These are phyloP conservation scores for Geotrichum europaeum DNA, from an alignment of 1,139 yeast species.

Conservation along the genomic window DNA sequence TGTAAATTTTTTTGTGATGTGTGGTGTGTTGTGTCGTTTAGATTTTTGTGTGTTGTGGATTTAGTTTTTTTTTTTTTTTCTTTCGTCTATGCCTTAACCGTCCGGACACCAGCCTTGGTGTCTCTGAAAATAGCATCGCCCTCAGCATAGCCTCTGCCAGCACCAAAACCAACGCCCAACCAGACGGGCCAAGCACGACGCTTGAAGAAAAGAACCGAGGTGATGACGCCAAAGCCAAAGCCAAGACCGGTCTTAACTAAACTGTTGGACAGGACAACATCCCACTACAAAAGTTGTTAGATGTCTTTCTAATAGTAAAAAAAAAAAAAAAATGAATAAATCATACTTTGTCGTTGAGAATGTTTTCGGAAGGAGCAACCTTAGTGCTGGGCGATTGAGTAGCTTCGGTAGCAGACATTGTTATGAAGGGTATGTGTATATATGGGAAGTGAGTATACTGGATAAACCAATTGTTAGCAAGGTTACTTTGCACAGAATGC, in stretches of 20 bases:
- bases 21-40: neutral
- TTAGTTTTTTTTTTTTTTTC: neutral
- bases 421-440: conserved; percentile 15
- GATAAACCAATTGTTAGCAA: neutral
- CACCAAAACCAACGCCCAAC: conserved; percentile 93
- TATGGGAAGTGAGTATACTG: conserved; percentile 18
- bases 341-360: conserved; percentile 63
- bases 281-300: conserved; percentile 54
- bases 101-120: conserved; percentile 34
- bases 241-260: conserved; percentile 97
- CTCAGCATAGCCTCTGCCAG: conserved; percentile 96
- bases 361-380: conserved; percentile 56
- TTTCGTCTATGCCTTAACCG: conserved; percentile 31
- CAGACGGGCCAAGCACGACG: conserved; percentile 97
- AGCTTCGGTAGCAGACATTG: conserved; percentile 21
- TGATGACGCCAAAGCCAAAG: conserved; percentile 91
- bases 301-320: neutral
- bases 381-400: conserved; percentile 20
- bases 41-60: too few species aligned
- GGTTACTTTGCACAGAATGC: too few species aligned
- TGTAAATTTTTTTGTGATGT: neutral
- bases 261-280: conserved; percentile 88
- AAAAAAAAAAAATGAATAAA: neutral
- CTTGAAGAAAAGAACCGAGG: conserved; percentile 83
- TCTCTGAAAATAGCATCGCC: conserved; percentile 92